Evolutionary conservation across 2,329 filamentous ascomycete genomes (phyloP).

Genomic region (Ophiostoma ips): DNA sequence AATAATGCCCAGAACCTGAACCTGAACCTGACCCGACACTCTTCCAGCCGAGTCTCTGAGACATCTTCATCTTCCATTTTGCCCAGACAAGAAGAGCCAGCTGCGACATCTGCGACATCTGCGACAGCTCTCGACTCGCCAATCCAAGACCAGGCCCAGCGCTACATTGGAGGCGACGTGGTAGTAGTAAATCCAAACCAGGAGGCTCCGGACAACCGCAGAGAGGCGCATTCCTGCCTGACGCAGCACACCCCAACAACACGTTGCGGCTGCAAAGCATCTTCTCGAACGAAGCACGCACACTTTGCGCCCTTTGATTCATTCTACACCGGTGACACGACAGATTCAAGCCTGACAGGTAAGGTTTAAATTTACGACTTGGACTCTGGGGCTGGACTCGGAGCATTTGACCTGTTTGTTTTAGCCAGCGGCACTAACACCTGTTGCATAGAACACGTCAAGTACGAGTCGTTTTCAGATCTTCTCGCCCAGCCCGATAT

Average conservation of each 20-base stretch:
- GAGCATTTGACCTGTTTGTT: background rate
- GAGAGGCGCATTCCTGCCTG: too few species aligned
- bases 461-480: conserved; percentile 4
- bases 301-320: conserved; percentile 6
- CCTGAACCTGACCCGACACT: background rate
- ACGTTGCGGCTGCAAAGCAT: background rate
- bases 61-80: too few species aligned
- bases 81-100: too few species aligned
- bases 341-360: background rate
- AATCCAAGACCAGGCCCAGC: too few species aligned
- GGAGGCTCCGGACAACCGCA: too few species aligned
- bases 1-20: conserved; percentile 7
- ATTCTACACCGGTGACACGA: background rate
- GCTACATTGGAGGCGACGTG: too few species aligned
- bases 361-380: background rate
- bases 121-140: too few species aligned
- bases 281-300: conserved; percentile 2
- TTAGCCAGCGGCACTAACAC: background rate
- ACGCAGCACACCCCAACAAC: too few species aligned
- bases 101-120: too few species aligned
- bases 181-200: too few species aligned
- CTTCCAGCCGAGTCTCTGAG: background rate
- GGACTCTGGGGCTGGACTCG: background rate
- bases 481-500: background rate
- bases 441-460: background rate